Percentiles rank a stretch among this genome's conserved stretches.
phyloP scores from a whole-genome alignment of 495 filamentous ascomycete species.

The Xylaria castorea region DNA sequence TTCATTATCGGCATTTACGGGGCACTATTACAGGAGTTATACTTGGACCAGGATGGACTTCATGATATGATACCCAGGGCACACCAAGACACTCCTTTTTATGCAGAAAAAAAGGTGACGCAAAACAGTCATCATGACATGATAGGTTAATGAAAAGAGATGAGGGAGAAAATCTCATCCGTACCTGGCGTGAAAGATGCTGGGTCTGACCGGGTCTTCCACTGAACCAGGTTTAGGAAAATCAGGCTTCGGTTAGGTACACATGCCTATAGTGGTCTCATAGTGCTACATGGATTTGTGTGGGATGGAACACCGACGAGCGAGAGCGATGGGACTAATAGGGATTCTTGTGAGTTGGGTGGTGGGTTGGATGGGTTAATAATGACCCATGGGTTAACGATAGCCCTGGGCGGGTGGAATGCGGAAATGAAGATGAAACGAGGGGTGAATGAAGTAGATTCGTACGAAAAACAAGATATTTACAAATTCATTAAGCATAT shows the following conservation, averaged over 20 bases:
- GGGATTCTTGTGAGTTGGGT: not conserved
- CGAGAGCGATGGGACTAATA: constrained; percentile 15
- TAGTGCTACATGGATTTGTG: not conserved
- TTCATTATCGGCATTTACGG: constrained; percentile 16
- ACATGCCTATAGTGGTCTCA: constrained; percentile 24
- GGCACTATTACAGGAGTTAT: constrained; percentile 14
- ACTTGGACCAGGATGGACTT: not conserved
- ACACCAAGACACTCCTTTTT: constrained; percentile 16
- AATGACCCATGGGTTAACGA: not conserved
- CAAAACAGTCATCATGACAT: not conserved
- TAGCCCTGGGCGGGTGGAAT: not conserved
- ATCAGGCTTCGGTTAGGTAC: constrained; percentile 18
- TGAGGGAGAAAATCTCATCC: not conserved
- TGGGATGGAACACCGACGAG: not conserved
- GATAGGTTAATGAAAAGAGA: constrained; percentile 5
- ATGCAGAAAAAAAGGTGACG: not conserved
- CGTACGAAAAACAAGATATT: not conserved
- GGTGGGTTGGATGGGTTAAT: not conserved
- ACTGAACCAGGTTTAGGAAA: not conserved
- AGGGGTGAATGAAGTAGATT: not conserved
- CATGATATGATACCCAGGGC: constrained; percentile 25
- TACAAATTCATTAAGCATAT: not conserved
- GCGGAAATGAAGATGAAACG: not conserved
- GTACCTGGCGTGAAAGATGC: not conserved
- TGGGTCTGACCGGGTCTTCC: not conserved